Percentiles rank a stretch among this genome's conserved stretches.
Evolutionary conservation across 179 eudicot genomes (phyloP).

Genomic region (Silene coronaria): DNA sequence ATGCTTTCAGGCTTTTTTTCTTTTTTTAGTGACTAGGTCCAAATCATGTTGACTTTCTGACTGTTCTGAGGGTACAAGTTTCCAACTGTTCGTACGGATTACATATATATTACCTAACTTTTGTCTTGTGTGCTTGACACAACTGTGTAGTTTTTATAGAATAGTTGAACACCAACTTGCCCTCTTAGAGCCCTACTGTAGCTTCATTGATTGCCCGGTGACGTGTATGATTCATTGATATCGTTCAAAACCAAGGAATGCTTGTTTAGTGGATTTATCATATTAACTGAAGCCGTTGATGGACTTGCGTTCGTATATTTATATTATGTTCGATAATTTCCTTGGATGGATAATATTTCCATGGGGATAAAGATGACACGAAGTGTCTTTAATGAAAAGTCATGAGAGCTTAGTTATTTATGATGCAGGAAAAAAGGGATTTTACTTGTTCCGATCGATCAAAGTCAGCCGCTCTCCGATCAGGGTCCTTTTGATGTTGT

Average conservation of each 20-base stretch:
- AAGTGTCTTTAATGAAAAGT: neutral
- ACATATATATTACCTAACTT: no score
- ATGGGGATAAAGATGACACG: neutral
- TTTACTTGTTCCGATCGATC: conserved; percentile 39
- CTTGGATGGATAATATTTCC: neutral
- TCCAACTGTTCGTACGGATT: neutral
- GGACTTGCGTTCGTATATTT: neutral
- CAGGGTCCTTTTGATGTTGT: conserved; percentile 50
- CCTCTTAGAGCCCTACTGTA: neutral
- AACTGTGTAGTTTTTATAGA: neutral
- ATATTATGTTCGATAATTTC: neutral
- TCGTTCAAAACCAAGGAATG: neutral
- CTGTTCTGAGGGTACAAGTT: conserved; percentile 16
- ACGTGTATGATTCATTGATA: neutral
- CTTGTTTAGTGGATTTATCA: neutral
- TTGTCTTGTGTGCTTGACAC: neutral
- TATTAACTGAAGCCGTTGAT: neutral
- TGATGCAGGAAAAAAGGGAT: conserved; percentile 37
- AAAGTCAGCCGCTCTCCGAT: conserved; percentile 30
- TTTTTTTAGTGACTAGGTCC: neutral
- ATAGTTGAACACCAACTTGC: neutral
- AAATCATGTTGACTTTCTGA: conserved; percentile 17
- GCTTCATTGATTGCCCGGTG: neutral
- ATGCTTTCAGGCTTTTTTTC: conserved; percentile 1
- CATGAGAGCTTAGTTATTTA: conserved; percentile 14